phyloP scores from a whole-genome alignment of 2,329 filamentous ascomycete species.

The Amesomyces nigricolor region DNA sequence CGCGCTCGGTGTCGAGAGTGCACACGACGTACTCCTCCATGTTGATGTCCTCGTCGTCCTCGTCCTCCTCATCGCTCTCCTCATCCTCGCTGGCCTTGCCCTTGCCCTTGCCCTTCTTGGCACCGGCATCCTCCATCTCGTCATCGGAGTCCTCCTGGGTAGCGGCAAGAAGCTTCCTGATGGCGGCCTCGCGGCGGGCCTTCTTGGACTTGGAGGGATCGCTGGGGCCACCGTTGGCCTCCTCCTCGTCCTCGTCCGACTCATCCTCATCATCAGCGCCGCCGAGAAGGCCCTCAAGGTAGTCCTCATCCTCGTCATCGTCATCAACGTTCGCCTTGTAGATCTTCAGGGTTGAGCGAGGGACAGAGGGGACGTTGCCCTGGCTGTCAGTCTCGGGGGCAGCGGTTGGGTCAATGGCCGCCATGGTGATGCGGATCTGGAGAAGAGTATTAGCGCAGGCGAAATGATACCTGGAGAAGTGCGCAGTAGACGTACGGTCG shows the following conservation, averaged over 20 bases:
- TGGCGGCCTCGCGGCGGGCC: slow-evolving; percentile 69
- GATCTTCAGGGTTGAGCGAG: slow-evolving; percentile 85
- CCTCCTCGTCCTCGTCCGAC: slow-evolving; percentile 58
- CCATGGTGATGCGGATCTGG: slow-evolving; percentile 97
- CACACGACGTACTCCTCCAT: slow-evolving; percentile 90
- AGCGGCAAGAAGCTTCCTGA: slow-evolving; percentile 70
- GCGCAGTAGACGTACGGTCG: slow-evolving; percentile 60
- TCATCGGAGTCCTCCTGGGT: slow-evolving; percentile 58
- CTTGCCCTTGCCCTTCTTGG: slow-evolving; percentile 62
- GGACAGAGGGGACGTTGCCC: slow-evolving; percentile 54
- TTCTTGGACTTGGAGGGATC: slow-evolving; percentile 87
- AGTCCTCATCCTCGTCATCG: slow-evolving; percentile 60
- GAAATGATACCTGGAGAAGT: neutral
- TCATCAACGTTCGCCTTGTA: slow-evolving; percentile 67
- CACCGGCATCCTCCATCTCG: slow-evolving; percentile 66
- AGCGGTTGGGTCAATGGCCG: slow-evolving; percentile 87
- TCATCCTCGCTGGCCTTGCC: slow-evolving; percentile 59
- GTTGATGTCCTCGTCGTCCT: slow-evolving; percentile 58
- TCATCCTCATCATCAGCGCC: slow-evolving; percentile 45
- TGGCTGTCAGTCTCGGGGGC: slow-evolving; percentile 60
- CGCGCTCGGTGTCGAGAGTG: slow-evolving; percentile 88
- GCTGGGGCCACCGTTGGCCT: slow-evolving; percentile 82
- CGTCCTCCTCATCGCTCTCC: slow-evolving; percentile 54
- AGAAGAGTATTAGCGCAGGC: slow-evolving; percentile 27
- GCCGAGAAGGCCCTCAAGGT: slow-evolving; percentile 51